Evolutionary conservation across 1,139 yeast genomes (phyloP).

Genomic region (Geotrichum macrosporum): DNA sequence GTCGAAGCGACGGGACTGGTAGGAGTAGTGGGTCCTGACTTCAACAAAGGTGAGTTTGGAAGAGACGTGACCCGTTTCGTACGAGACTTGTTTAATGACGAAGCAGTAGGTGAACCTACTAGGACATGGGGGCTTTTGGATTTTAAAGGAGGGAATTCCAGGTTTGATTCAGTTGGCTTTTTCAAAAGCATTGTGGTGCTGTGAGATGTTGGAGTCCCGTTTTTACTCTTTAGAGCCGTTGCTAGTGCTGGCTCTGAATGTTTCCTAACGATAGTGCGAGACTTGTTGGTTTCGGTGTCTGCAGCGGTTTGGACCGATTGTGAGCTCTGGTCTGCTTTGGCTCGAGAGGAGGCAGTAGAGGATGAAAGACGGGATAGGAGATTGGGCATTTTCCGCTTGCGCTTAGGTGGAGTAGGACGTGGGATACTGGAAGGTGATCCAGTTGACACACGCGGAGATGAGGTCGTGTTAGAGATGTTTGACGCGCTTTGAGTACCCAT

Average conservation of each 20-base stretch:
- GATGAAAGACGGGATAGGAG: constrained; percentile 31
- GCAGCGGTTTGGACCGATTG: neutral
- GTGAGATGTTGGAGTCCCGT: neutral
- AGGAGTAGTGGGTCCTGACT: neutral
- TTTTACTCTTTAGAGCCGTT: neutral
- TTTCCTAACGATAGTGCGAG: neutral
- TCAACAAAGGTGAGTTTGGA: neutral
- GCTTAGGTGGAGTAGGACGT: constrained; percentile 12
- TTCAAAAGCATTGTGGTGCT: neutral
- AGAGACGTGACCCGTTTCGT: neutral
- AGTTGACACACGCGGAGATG: neutral
- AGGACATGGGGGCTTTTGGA: too few species aligned
- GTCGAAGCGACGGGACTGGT: neutral
- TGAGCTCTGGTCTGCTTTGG: constrained; percentile 22
- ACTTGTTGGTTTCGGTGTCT: neutral
- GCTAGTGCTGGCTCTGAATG: neutral
- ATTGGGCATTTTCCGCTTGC: constrained; percentile 28
- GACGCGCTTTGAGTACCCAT: neutral
- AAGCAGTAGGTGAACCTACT: neutral
- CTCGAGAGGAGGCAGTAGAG: constrained; percentile 32
- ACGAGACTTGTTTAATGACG: neutral
- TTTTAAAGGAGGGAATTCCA: neutral
- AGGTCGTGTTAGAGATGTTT: neutral
- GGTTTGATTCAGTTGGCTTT: neutral
- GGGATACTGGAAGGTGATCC: constrained; percentile 4